Evolutionary conservation across 2,329 filamentous ascomycete species (phyloP).

Genomic region (Lachnum nothofagi): DNA sequence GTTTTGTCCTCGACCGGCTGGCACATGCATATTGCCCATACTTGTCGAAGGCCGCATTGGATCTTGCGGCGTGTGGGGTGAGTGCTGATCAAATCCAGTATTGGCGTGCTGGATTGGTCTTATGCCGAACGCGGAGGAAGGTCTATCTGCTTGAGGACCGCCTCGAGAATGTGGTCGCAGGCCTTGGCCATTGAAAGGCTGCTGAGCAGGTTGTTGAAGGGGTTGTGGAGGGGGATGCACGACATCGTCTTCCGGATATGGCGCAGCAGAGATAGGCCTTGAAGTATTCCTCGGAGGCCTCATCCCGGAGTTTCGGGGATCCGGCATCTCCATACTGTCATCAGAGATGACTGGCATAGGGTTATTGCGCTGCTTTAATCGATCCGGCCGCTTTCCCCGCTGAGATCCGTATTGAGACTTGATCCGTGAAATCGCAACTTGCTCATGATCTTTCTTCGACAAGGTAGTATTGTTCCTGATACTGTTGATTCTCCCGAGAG

Average conservation of each 20-base stretch:
- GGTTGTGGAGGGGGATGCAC: conserved; percentile 39
- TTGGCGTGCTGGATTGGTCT: conserved; percentile 37
- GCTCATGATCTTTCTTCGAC: conserved; percentile 88
- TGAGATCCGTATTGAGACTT: conserved; percentile 73
- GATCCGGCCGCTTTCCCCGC: conserved; percentile 54
- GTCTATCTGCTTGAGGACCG: conserved; percentile 41
- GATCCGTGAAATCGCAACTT: conserved; percentile 81
- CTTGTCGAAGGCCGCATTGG: conserved; percentile 41
- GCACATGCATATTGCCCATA: conserved; percentile 43
- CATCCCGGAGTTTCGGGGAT: conserved; percentile 16
- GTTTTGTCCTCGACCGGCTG: conserved; percentile 30
- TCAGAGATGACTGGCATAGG: conserved; percentile 30
- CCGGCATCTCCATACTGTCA: conserved; percentile 25
- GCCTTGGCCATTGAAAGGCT: conserved; percentile 31
- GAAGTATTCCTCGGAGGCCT: conserved; percentile 7
- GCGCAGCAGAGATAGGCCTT: conserved; percentile 43
- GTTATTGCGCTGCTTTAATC: conserved; percentile 45
- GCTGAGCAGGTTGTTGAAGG: no score
- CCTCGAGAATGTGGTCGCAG: conserved; percentile 43
- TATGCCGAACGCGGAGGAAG: conserved; percentile 46
- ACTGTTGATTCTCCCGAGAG: conserved; percentile 73
- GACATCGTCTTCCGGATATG: conserved; percentile 66
- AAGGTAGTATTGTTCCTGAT: conserved; percentile 77
- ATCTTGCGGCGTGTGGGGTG: conserved; percentile 13
- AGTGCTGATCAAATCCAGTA: conserved; percentile 9